Evolutionary conservation across 352 stramenopile genomes (phyloP).

Genomic region (Phytophthora tentaculata): DNA sequence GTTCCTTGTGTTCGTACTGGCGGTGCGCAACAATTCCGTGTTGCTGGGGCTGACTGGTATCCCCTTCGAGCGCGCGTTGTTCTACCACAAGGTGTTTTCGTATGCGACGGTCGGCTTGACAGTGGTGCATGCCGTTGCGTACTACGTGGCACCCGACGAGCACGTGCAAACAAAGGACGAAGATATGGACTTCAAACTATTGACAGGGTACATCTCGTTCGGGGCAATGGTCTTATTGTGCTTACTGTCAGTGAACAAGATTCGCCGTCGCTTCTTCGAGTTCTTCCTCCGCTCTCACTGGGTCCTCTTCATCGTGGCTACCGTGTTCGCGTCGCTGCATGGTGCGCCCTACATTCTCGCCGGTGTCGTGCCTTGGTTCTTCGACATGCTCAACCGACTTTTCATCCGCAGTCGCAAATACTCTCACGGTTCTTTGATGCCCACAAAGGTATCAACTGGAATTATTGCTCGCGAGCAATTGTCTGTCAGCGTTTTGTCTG

Average conservation of each 20-base stretch:
- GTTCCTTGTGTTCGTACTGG: slow-evolving; percentile 35
- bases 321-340: slow-evolving; percentile 44
- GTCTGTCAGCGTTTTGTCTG: slow-evolving; percentile 6
- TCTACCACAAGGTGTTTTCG: slow-evolving; percentile 57
- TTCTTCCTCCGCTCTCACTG: slow-evolving; percentile 51
- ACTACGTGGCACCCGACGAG: slow-evolving; percentile 26
- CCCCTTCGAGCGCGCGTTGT: slow-evolving; percentile 49
- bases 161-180: slow-evolving; percentile 15
- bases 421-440: slow-evolving; percentile 21
- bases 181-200: slow-evolving; percentile 2
- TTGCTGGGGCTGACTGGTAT: slow-evolving; percentile 30
- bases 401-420: slow-evolving; percentile 24
- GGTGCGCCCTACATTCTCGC: slow-evolving; percentile 32
- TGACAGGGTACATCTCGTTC: slow-evolving; percentile 25
- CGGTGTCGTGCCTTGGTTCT: slow-evolving; percentile 35
- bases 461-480: slow-evolving; percentile 22
- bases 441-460: slow-evolving; percentile 15
- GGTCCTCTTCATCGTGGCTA: slow-evolving; percentile 45
- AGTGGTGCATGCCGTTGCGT: slow-evolving; percentile 41
- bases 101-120: slow-evolving; percentile 37
- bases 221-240: slow-evolving; percentile 35
- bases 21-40: slow-evolving; percentile 48
- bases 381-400: slow-evolving; percentile 43
- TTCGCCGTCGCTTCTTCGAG: slow-evolving; percentile 55
- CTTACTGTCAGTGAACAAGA: slow-evolving; percentile 33